A percentile compares a stretch with the other conserved stretches of the same genome.
phyloP scores from a whole-genome alignment of 345 rosid species.

The Citropsis articulata region DNA sequence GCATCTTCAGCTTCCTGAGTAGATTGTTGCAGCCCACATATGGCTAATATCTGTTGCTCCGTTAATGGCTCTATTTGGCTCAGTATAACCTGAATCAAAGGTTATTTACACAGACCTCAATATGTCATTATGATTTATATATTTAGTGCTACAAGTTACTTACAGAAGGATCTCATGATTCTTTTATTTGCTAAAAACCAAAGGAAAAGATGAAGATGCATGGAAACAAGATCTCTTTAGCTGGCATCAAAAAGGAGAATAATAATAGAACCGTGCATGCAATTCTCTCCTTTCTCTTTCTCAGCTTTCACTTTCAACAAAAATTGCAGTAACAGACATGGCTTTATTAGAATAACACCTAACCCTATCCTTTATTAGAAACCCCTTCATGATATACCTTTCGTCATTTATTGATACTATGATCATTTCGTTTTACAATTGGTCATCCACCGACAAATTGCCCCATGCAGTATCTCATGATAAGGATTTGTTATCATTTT shows the following conservation, averaged over 20 bases:
- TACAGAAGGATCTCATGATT: not conserved
- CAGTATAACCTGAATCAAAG: conserved; percentile 49
- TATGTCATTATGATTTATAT: not conserved
- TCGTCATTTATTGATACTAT: conserved; percentile 32
- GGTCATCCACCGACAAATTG: conserved; percentile 14
- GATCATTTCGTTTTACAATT: conserved; percentile 4
- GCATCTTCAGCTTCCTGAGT: conserved; percentile 93
- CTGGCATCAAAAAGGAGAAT: conserved; percentile 10
- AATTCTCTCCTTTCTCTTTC: conserved; percentile 13
- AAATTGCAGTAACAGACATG: conserved; percentile 45
- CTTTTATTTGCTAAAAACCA: conserved; percentile 30
- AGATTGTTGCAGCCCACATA: conserved; percentile 85
- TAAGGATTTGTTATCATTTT: not conserved
- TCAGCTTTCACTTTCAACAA: conserved; percentile 1
- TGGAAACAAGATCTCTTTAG: conserved; percentile 17
- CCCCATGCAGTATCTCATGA: conserved; percentile 28
- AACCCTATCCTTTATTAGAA: conserved; percentile 47
- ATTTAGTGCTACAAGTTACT: not conserved
- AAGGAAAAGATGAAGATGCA: conserved; percentile 25
- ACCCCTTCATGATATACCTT: conserved; percentile 26
- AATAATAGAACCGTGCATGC: conserved; percentile 24
- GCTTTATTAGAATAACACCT: conserved; percentile 55
- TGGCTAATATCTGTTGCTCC: conserved; percentile 86
- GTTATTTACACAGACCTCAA: not conserved
- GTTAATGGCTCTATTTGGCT: conserved; percentile 79